Percentiles rank a stretch among this genome's conserved stretches.
Conservation (phyloP, 306 rosid species). For the Corylus avellana region DNA sequence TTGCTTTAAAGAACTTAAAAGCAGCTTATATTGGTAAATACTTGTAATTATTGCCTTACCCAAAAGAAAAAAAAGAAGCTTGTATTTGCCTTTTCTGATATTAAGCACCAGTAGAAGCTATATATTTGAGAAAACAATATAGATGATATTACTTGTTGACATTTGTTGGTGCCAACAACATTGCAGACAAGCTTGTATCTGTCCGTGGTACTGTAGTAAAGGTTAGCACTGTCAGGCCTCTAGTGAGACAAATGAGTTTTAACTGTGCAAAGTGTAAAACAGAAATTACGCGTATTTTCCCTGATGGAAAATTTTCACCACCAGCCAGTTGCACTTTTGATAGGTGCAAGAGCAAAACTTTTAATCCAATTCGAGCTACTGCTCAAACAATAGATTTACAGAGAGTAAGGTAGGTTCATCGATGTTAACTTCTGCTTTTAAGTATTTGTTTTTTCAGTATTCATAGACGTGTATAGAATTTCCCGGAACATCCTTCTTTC, state of each 20-base stretch:
- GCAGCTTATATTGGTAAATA: slow-evolving; percentile 85
- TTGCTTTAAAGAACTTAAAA: slow-evolving; percentile 87
- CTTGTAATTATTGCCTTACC: neutral
- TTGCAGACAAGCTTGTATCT: slow-evolving; percentile 84
- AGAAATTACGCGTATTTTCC: slow-evolving; percentile 58
- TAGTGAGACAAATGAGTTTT: slow-evolving; percentile 78
- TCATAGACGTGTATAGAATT: neutral
- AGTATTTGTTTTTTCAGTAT: neutral
- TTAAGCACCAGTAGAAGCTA: slow-evolving; percentile 8
- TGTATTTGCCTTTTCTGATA: neutral
- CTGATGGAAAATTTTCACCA: slow-evolving; percentile 88
- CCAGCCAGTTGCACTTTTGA: slow-evolving; percentile 65
- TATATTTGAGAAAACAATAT: slow-evolving; percentile 8
- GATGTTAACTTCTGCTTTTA: slow-evolving; percentile 14
- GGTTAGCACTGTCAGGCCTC: slow-evolving; percentile 79
- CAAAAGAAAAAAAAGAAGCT: neutral
- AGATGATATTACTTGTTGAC: slow-evolving; percentile 24
- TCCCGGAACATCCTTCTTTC: slow-evolving; percentile 6
- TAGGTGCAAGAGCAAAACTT: slow-evolving; percentile 91
- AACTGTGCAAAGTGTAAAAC: slow-evolving; percentile 80
- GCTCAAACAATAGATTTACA: slow-evolving; percentile 85
- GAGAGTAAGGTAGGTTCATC: slow-evolving; percentile 69
- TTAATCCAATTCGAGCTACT: slow-evolving; percentile 69
- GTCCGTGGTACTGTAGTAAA: slow-evolving; percentile 92
- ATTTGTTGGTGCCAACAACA: no score